Evolutionary conservation across 2,329 filamentous ascomycete genomes (phyloP), one percentile per base, ranked within the genome.

Genomic region (Beauveria pseudobassiana): DNA sequence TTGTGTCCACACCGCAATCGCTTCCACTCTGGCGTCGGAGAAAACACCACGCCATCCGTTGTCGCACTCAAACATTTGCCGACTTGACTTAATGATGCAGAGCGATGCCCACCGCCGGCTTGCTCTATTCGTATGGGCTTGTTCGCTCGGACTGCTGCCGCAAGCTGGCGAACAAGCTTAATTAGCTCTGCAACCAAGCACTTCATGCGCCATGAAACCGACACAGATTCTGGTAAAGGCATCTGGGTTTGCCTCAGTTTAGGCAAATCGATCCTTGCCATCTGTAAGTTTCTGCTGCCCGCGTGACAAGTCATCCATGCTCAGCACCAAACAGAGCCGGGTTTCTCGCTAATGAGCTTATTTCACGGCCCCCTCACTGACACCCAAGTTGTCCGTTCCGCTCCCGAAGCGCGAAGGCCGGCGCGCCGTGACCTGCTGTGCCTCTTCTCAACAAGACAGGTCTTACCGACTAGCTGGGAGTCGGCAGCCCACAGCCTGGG

Each of bases 331-430:
- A 34, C 48, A 20, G 48, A 53, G n/a, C 57, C 40, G 26, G 57
- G 48, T 53, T 53, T 30, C 48, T 60, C 48, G 49, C 49, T 43
- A 49, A 60, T 60, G 57, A 60, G 57, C 57, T 53, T 60, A 60
- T 53, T 60, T 60, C 48, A 22, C 26, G 22, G 38, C 26, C 46
- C 30, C 49, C 48, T 30, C 42, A 30, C 49, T 58, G 55, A 34
- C 55, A 28, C 55, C 55, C 45, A 38, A 49, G 28, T n/a, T 22
- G 26, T 52, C 38, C 26, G 26, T 59, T 59, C 49, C 38, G 49
- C 24, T 52, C 52, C 49, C 49, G 57, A 60, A 60, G 22, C 56
- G 55, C 55, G 22, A 50, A 24, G 45, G 14, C 55, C 55, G 34
- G 55, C 55, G 55, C 46, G 34, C 46, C 22, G 46, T 16, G 46